Evolutionary conservation across 108 stramenopile species (phyloP).

Genomic region (Skeletonema menzelii): DNA sequence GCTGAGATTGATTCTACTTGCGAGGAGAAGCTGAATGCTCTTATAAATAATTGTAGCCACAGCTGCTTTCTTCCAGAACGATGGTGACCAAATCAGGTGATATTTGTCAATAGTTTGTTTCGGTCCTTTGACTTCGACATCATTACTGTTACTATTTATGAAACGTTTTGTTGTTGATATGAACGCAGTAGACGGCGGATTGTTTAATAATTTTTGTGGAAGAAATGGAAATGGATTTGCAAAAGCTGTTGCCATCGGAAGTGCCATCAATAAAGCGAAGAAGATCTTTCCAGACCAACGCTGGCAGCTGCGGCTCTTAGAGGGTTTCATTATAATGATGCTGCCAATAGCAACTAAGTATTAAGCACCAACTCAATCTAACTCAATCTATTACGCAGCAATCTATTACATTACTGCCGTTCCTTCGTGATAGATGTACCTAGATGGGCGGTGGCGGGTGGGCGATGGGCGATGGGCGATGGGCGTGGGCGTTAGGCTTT

Average conservation of each 20-base stretch:
- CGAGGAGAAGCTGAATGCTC: background rate
- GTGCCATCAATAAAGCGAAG: background rate
- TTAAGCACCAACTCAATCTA: too few species aligned
- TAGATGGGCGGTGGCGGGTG: too few species aligned
- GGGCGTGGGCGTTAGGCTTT: too few species aligned
- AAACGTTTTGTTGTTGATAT: background rate
- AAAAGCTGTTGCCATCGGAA: background rate
- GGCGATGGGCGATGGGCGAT: too few species aligned
- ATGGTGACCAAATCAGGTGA: conserved; percentile 40
- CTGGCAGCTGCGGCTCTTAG: background rate
- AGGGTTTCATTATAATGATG: background rate
- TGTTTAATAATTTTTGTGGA: background rate
- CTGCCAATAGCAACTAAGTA: background rate
- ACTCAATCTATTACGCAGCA: too few species aligned
- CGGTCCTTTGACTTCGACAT: background rate
- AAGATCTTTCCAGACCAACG: background rate
- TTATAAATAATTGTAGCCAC: conserved; percentile 8
- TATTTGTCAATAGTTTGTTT: conserved; percentile 13
- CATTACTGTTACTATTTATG: background rate
- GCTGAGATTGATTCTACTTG: background rate
- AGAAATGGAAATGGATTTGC: background rate
- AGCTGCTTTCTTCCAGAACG: conserved; percentile 39
- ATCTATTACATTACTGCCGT: too few species aligned
- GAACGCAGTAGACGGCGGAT: background rate
- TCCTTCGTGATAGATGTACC: too few species aligned